phyloP scores from a whole-genome alignment of 1,284 basidiomycete genomes.

The Ustilago nuda region DNA sequence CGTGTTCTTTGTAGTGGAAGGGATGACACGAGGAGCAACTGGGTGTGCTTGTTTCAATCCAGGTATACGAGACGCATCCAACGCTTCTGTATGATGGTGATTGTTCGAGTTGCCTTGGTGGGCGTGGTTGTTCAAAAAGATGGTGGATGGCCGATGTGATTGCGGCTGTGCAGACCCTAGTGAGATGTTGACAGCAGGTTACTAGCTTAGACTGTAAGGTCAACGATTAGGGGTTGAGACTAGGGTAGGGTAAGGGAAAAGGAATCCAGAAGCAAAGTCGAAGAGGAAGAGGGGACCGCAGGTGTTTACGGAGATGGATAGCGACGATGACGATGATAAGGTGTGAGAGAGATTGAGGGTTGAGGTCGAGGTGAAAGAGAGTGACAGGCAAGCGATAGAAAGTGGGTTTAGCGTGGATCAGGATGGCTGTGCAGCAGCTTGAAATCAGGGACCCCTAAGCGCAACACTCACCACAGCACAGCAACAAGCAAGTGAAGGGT shows the following conservation, averaged over 20 bases:
- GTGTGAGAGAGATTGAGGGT: background rate
- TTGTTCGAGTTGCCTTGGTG: background rate
- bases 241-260: constrained; percentile 1
- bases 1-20: no score
- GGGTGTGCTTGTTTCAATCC: background rate
- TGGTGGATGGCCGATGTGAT: background rate
- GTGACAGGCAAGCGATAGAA: background rate
- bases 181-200: background rate
- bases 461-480: background rate
- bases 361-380: background rate
- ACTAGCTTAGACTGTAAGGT: background rate
- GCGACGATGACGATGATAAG: constrained; percentile 1
- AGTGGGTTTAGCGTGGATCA: background rate
- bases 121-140: constrained; percentile 2
- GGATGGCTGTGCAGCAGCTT: constrained; percentile 1
- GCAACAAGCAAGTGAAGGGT: background rate
- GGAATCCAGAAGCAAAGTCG: background rate
- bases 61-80: background rate
- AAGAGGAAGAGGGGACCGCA: background rate
- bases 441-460: constrained; percentile 1
- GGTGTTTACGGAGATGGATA: constrained; percentile 5
- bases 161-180: background rate
- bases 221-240: background rate
- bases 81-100: background rate
- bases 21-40: no score